phyloP scores from a whole-genome alignment of 768 basidiomycete species.

The Suillus subalutaceus region DNA sequence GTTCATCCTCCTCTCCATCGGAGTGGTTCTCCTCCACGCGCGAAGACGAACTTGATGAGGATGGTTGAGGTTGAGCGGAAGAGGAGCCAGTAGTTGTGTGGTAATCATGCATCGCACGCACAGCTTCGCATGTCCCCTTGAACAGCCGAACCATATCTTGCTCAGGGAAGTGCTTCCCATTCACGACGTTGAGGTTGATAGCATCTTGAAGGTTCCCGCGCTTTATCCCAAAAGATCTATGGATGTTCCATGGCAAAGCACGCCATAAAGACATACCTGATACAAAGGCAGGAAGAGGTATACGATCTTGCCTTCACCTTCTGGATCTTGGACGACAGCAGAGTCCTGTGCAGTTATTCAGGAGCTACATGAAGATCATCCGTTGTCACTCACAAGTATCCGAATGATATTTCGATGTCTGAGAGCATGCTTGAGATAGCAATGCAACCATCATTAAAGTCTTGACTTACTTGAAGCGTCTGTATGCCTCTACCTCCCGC shows the following conservation, averaged over 20 bases:
- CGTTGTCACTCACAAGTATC: slow-evolving; percentile 61
- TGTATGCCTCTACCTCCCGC: slow-evolving; percentile 90
- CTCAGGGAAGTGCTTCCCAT: slow-evolving; percentile 83
- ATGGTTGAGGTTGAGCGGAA: slow-evolving; percentile 25
- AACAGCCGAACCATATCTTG: slow-evolving; percentile 87
- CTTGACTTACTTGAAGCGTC: slow-evolving; percentile 82
- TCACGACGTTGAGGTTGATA: slow-evolving; percentile 85
- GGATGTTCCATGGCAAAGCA: background rate
- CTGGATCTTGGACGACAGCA: slow-evolving; percentile 90
- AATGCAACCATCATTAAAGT: background rate
- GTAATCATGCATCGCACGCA: slow-evolving; percentile 94
- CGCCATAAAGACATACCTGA: slow-evolving; percentile 52
- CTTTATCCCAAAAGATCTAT: slow-evolving; percentile 40
- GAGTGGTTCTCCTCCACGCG: slow-evolving; percentile 34
- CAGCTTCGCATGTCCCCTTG: slow-evolving; percentile 91
- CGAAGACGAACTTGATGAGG: slow-evolving; percentile 29
- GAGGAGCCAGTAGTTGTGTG: slow-evolving; percentile 46
- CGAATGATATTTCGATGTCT: slow-evolving; percentile 98
- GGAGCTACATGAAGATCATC: background rate
- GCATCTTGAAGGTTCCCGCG: slow-evolving; percentile 94
- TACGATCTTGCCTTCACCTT: slow-evolving; percentile 92
- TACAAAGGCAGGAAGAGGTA: slow-evolving; percentile 96
- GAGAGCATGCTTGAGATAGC: slow-evolving; percentile 9
- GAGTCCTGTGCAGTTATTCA: slow-evolving; percentile 63
- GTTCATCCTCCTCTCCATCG: slow-evolving; percentile 65